A percentile compares a stretch with the other conserved stretches of the same genome.
Conservation (phyloP, 2,329 filamentous ascomycete species). For the Penicillium sp. region DNA sequence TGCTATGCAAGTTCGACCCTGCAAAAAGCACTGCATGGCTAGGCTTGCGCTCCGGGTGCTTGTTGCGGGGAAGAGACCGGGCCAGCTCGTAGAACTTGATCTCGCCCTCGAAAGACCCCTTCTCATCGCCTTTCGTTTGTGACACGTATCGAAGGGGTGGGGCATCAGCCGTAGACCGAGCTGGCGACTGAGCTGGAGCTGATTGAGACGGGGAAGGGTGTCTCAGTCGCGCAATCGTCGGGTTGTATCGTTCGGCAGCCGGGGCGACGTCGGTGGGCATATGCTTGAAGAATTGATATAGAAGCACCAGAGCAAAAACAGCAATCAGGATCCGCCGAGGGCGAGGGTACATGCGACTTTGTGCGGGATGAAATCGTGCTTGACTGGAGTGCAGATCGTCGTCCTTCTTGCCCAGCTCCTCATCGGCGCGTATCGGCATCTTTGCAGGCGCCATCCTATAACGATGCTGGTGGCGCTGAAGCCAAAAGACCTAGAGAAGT, state of each 20-base stretch:
- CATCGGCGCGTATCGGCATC: constrained; percentile 50
- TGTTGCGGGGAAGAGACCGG: constrained; percentile 55
- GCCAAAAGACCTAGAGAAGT: constrained; percentile 8
- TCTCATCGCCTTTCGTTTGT: constrained; percentile 17
- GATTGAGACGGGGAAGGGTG: constrained; percentile 7
- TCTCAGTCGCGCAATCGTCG: constrained; percentile 17
- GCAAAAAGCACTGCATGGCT: constrained; percentile 68
- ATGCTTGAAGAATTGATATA: constrained; percentile 64
- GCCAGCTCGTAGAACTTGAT: constrained; percentile 65
- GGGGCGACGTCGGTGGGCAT: constrained; percentile 52
- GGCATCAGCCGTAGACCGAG: constrained; percentile 7
- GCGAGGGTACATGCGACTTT: constrained; percentile 34
- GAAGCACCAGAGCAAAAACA: constrained; percentile 45
- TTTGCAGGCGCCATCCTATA: constrained; percentile 37
- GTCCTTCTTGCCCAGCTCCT: constrained; percentile 62
- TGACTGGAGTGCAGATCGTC: constrained; percentile 51
- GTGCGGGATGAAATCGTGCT: constrained; percentile 30
- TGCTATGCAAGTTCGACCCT: constrained; percentile 68
- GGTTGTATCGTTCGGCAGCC: constrained; percentile 30
- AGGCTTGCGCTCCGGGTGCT: constrained; percentile 55
- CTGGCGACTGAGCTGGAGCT: constrained; percentile 3
- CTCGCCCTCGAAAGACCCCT: constrained; percentile 57
- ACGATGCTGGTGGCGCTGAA: constrained; percentile 14
- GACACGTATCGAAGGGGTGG: constrained; percentile 3
- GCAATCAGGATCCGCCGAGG: constrained; percentile 51